Base-by-base conservation (phyloP, 2,329 filamentous ascomycete species). In the Chaetomium olivaceum region DNA sequence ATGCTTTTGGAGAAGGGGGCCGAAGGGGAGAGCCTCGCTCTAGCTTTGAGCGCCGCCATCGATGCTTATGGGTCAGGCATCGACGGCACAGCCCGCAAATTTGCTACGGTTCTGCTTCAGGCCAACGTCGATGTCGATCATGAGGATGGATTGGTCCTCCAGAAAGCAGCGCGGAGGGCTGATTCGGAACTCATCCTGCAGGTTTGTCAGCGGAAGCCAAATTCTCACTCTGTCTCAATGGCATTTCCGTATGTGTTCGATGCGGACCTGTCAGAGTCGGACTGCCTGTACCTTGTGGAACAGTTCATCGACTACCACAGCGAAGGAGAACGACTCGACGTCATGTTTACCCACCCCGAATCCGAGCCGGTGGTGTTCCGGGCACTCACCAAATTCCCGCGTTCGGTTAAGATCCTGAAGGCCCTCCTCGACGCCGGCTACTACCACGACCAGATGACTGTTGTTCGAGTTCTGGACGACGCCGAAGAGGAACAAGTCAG, bases 221-320 rank as follows among this genome's bases (percentile, higher is more conserved):
- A 79, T 4, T 77, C 81, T 1, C 78, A 80, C 54, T 79, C 84
- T 0, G 74, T 89, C 1, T 82, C 81, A 0, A 75, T 80, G 64
- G 84, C 84, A 0, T 84, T 90, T 61, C 83, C 85, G 23, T 81
- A 79, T 39, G 81, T 89, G 1, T 84, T 90, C 58, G 81, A 83
- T 55, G 80, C 80, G 0, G 77, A 80, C 0, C 73, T 83, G 0
- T 72, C 80, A 2, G 83, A 88, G 64, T 81, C 85, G 0, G 78
- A 81, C 2, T 78, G 80, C 1, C 71, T 87, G 43, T 78, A 81
- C 3, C 76, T 87, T 4, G 81, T 87, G 48, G 76, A 77, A 2
- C 72, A 85, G 9, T 87, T 88, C 62, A 76, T 80, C 0, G 82
- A 84, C 27, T 80, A 85, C 63, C 75, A 80, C 7, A 77, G 82